A percentile compares a stretch with the other conserved stretches of the same genome.
These are phyloP conservation scores for Carex pumila DNA, from an alignment of 176 grass and related monocot genomes.

Conservation along the genomic window DNA sequence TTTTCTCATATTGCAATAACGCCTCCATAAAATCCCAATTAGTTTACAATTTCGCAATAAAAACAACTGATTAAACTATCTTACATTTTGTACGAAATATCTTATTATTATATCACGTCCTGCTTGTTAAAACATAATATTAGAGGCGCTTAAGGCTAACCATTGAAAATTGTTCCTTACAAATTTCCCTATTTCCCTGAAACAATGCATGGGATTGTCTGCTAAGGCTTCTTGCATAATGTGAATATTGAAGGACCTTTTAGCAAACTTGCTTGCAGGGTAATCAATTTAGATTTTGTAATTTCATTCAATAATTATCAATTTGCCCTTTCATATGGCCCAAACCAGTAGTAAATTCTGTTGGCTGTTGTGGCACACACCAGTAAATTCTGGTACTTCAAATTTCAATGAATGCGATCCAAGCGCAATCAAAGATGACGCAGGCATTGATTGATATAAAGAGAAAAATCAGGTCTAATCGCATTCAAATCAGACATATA, in stretches of 20 bases:
- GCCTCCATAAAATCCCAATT: not conserved
- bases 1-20: not conserved
- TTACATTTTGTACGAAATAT: too few relatives aligned
- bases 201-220: too few relatives aligned
- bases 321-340: not conserved
- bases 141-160: too few relatives aligned
- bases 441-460: not conserved
- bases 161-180: too few relatives aligned
- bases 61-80: too few relatives aligned
- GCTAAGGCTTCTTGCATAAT: not conserved
- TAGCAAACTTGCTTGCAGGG: not conserved
- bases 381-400: not conserved
- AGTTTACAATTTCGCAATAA: not conserved
- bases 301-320: not conserved
- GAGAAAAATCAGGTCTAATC: not conserved
- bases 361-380: not conserved
- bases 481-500: constrained; percentile 3
- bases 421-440: not conserved
- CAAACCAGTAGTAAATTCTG: not conserved
- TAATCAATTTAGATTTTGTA: not conserved
- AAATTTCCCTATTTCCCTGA: too few relatives aligned
- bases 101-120: too few relatives aligned
- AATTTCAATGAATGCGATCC: too few relatives aligned
- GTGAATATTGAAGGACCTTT: not conserved
- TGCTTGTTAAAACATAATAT: too few relatives aligned